Conservation (phyloP, 495 filamentous ascomycete genomes). For the Copromyces sp. region DNA sequence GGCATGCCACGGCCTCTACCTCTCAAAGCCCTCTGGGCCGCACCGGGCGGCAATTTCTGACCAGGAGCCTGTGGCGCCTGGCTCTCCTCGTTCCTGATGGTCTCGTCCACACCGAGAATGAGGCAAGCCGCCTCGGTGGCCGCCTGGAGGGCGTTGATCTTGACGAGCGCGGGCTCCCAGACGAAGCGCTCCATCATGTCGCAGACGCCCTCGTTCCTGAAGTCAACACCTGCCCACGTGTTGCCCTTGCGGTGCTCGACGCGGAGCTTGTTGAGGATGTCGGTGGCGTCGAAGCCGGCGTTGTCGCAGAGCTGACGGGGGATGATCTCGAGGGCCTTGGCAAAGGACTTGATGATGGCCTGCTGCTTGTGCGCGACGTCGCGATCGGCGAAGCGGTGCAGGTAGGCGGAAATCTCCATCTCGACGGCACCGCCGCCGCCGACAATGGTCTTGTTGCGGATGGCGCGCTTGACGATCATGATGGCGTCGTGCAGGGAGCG, state of each 20-base stretch:
- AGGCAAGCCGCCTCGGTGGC: constrained; percentile 90
- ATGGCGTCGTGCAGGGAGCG: constrained; percentile 95
- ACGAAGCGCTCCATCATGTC: constrained; percentile 93
- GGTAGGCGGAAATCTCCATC: constrained; percentile 91
- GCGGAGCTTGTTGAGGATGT: constrained; percentile 87
- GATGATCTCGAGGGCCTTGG: constrained; percentile 94
- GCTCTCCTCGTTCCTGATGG: constrained; percentile 92
- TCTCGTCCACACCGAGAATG: constrained; percentile 95
- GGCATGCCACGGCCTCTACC: constrained; percentile 92
- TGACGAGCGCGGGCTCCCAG: constrained; percentile 92
- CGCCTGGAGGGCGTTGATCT: constrained; percentile 94
- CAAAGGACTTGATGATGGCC: constrained; percentile 92
- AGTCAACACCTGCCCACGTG: constrained; percentile 93
- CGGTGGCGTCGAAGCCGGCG: constrained; percentile 94
- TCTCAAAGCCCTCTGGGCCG: constrained; percentile 80
- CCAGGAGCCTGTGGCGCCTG: constrained; percentile 67
- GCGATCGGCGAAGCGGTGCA: constrained; percentile 84
- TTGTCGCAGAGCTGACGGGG: constrained; percentile 96
- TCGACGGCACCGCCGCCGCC: constrained; percentile 90
- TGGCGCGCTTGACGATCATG: constrained; percentile 97
- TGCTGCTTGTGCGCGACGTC: constrained; percentile 93
- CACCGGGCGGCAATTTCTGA: constrained; percentile 75
- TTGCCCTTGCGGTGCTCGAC: constrained; percentile 90
- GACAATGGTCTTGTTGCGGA: constrained; percentile 87
- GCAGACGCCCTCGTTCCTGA: constrained; percentile 77